Conservation (phyloP, 2,329 filamentous ascomycete species). For the Penicillium sp. region DNA sequence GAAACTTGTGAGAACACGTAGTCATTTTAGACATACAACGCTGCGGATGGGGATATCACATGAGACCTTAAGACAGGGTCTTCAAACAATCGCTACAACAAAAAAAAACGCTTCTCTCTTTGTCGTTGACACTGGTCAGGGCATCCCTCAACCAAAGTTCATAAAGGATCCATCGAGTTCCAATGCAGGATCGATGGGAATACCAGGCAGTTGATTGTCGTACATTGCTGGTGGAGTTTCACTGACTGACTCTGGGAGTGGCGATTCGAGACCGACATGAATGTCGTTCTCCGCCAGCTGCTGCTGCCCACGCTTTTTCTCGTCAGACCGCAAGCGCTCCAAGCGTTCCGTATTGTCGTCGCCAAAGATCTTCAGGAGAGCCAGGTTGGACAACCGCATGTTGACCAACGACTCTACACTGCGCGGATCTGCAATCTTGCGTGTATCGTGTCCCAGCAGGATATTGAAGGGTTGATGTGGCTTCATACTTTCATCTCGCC, state of each 20-base stretch:
- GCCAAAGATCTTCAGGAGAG: slow-evolving; percentile 71
- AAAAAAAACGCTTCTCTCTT: not conserved
- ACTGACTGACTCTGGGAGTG: not conserved
- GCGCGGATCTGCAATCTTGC: slow-evolving; percentile 83
- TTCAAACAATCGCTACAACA: not conserved
- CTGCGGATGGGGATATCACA: slow-evolving; percentile 14
- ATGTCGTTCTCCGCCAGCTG: slow-evolving; percentile 50
- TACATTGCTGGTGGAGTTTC: not conserved
- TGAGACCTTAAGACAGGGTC: not conserved
- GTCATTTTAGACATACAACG: slow-evolving; percentile 1
- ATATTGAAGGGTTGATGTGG: slow-evolving; percentile 88
- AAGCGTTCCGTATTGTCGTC: slow-evolving; percentile 54
- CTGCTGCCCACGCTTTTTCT: slow-evolving; percentile 54
- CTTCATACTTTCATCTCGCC: slow-evolving; percentile 66
- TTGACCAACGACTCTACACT: slow-evolving; percentile 90
- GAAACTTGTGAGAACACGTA: not conserved
- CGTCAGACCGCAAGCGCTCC: slow-evolving; percentile 56
- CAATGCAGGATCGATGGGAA: slow-evolving; percentile 51
- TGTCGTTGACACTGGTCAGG: not conserved
- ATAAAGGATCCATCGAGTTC: slow-evolving; percentile 27
- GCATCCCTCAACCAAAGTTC: slow-evolving; percentile 1
- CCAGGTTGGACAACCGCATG: slow-evolving; percentile 84
- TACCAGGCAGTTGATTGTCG: slow-evolving; percentile 30
- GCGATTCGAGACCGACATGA: slow-evolving; percentile 36
- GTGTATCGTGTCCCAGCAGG: slow-evolving; percentile 86